Percentiles rank a stretch among this genome's conserved stretches.
phyloP scores from a whole-genome alignment of 208 protist species.

The Trypanosoma cruzi region DNA sequence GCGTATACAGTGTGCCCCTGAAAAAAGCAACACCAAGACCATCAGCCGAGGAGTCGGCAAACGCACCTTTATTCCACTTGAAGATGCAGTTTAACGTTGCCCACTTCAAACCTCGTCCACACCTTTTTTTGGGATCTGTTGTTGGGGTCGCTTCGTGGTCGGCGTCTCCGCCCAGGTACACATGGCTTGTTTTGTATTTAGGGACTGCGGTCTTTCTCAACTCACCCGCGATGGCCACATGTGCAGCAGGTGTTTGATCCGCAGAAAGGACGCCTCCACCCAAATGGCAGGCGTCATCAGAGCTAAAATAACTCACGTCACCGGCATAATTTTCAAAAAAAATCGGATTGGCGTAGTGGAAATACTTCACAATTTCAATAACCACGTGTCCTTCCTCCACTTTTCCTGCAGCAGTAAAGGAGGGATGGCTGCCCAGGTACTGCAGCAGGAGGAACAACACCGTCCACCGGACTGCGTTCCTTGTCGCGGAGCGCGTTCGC shows the following conservation, averaged over 20 bases:
- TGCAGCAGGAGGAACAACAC: slow-evolving; percentile 2
- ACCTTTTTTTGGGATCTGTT: too few relatives aligned
- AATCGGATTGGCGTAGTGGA: not conserved
- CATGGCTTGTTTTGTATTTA: not conserved
- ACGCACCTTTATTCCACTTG: too few relatives aligned
- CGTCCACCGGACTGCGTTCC: not conserved
- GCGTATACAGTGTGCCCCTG: not conserved
- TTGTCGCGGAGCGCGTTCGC: not conserved
- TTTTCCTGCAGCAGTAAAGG: not conserved
- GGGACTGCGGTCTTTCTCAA: not conserved
- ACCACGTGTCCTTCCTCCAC: not conserved
- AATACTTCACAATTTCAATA: not conserved
- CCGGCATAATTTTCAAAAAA: not conserved
- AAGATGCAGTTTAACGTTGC: too few relatives aligned
- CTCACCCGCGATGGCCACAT: not conserved
- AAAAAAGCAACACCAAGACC: slow-evolving; percentile 1
- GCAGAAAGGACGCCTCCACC: slow-evolving; percentile 2
- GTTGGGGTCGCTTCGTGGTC: not conserved
- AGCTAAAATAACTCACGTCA: not conserved
- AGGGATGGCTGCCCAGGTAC: not conserved
- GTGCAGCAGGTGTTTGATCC: slow-evolving; percentile 4
- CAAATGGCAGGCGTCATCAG: not conserved
- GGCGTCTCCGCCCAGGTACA: slow-evolving; percentile 7
- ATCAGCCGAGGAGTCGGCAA: too few relatives aligned
- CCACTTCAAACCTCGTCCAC: too few relatives aligned